Evolutionary conservation across 2,329 filamentous ascomycete species (phyloP).

Genomic region (Huntiella omanensis): DNA sequence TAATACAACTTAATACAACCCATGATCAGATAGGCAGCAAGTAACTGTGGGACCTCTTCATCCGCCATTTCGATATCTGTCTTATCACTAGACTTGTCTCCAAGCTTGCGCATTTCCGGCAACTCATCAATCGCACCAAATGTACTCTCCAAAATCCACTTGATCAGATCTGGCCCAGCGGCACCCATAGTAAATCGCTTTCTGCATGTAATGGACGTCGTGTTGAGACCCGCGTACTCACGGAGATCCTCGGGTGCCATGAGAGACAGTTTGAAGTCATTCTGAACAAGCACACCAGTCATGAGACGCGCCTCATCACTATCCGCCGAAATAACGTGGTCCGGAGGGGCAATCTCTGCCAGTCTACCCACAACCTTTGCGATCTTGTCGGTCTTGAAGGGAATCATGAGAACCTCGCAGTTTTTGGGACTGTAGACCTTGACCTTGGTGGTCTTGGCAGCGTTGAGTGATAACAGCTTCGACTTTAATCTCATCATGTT

Average conservation of each 20-base stretch:
- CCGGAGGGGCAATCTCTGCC: constrained; percentile 58
- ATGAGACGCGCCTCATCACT: constrained; percentile 34
- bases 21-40: constrained; percentile 58
- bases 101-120: constrained; percentile 30
- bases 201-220: constrained; percentile 82
- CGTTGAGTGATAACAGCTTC: constrained; percentile 81
- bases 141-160: constrained; percentile 84
- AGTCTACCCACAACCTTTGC: constrained; percentile 93
- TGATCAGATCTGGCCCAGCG: constrained; percentile 76
- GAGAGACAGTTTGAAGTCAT: constrained; percentile 89
- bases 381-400: constrained; percentile 86
- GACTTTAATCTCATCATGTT: constrained; percentile 97
- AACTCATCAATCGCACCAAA: constrained; percentile 71
- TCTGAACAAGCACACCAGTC: constrained; percentile 84
- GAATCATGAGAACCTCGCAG: constrained; percentile 84
- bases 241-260: constrained; percentile 94
- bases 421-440: constrained; percentile 92
- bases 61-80: constrained; percentile 35
- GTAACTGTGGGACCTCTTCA: constrained; percentile 38
- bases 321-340: constrained; percentile 17
- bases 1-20: constrained; percentile 74
- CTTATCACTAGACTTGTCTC: constrained; percentile 18
- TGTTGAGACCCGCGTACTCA: constrained; percentile 92
- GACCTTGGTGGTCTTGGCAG: constrained; percentile 58
- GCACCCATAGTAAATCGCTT: constrained; percentile 77